Evolutionary conservation across 345 rosid species (phyloP), one percentile per base, ranked within the genome.

Genomic region (Bruguiera parviflora): DNA sequence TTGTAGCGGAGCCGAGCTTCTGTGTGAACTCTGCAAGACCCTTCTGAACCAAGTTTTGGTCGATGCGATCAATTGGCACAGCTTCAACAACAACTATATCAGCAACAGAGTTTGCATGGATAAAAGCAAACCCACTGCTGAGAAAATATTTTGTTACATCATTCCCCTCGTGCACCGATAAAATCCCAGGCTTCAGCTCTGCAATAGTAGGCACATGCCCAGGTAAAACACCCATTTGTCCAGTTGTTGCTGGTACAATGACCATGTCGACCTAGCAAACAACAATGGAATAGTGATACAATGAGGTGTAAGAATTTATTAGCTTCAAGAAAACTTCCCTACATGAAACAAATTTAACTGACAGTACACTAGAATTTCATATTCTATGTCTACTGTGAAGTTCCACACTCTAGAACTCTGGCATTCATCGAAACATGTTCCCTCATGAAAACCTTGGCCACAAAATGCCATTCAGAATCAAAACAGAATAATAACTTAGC

Each of bases 201-300:
- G 95, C 86, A 58, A 94, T 88, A 47, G 96, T 87, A 1, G 95
- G 85, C 19, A 88, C 96, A 58, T 89, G 96, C 66, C 95, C 95
- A 0, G 97, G 97, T 74, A 94, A 78, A 59, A 91, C 92, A 73
- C 97, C 98, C 95, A 91, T 91, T 64, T 94, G 96, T 59, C 96
- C 95, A 2, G 95, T 88, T 53, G 97, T 84, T 60, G 98, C 92
- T 53, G 98, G 98, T 33, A 91, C 71, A 51, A 94, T 89, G 68
- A 94, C 91, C 98, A 94, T 89, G 84, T 88, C 98, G 75, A 91
- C 97, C 98, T 94, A 55, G 29, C 81, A 75, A 5, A 61, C 8
- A 52, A 6, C 6, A 61, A 9, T 20, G 60, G 8, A 58, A 19
- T 22, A 3, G 33, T 22, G n/a, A 8, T 15, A 33, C 20, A 19